These are phyloP conservation scores for Ampelocalamus luodianensis DNA, from an alignment of 176 grass and related monocot species.

Conservation along the genomic window DNA sequence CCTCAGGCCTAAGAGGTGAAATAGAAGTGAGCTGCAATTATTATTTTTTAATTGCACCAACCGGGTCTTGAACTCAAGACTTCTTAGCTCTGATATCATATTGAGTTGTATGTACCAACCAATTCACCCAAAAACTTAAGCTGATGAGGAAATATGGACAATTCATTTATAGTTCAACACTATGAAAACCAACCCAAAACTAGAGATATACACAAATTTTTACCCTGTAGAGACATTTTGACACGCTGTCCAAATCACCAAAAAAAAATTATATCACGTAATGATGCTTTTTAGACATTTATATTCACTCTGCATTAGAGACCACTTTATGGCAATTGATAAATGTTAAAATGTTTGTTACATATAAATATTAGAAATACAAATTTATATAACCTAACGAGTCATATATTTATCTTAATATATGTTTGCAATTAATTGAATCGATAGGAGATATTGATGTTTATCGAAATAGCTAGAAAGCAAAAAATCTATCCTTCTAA, in stretches of 20 bases:
- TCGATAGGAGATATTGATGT: neutral
- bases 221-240: neutral
- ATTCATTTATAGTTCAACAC: too few relatives aligned
- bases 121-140: too few relatives aligned
- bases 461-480: too few relatives aligned
- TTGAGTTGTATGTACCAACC: too few relatives aligned
- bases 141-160: too few relatives aligned
- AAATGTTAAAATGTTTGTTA: neutral
- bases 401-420: neutral
- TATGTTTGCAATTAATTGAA: neutral
- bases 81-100: too few relatives aligned
- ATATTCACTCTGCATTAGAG: too few relatives aligned
- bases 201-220: neutral
- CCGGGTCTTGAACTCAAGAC: too few relatives aligned
- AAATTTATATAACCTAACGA: neutral
- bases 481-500: neutral
- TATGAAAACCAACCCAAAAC: neutral
- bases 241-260: neutral
- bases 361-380: neutral
- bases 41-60: too few relatives aligned
- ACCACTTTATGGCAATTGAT: neutral
- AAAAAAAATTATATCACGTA: neutral
- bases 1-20: too few relatives aligned
- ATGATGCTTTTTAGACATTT: neutral
- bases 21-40: too few relatives aligned